Evolutionary conservation across 1,284 basidiomycete genomes (phyloP).

Genomic region (Testicularia cyperi): DNA sequence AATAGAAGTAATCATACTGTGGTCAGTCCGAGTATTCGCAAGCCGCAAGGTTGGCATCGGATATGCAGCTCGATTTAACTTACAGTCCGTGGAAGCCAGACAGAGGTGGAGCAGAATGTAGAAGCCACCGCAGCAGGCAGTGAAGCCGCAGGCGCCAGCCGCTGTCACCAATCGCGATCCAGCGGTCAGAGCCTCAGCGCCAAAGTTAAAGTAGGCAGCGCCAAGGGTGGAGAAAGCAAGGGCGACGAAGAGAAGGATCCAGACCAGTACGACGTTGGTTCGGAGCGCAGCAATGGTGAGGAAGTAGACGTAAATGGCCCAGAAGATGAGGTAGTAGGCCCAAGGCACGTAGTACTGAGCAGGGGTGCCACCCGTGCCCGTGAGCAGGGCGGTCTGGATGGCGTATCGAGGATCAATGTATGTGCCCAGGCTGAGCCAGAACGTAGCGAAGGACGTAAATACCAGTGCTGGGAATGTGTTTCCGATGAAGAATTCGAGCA

Average conservation of each 20-base stretch:
- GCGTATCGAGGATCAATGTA: slow-evolving; percentile 20
- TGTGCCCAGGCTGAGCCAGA: slow-evolving; percentile 36
- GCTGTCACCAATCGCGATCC: slow-evolving; percentile 18
- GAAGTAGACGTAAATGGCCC: slow-evolving; percentile 39
- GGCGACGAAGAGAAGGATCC: slow-evolving; percentile 44
- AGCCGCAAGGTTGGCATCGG: too few species aligned
- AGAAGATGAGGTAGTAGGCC: slow-evolving; percentile 37
- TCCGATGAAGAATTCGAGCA: slow-evolving; percentile 43
- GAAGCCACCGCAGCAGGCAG: slow-evolving; percentile 35
- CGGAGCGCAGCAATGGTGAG: slow-evolving; percentile 35
- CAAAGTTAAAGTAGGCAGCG: slow-evolving; percentile 35
- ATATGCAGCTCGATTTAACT: not conserved
- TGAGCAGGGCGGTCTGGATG: slow-evolving; percentile 26
- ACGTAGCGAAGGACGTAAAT: slow-evolving; percentile 37
- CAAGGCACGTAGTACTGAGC: slow-evolving; percentile 21
- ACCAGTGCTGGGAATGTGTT: slow-evolving; percentile 44
- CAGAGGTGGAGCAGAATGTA: slow-evolving; percentile 38
- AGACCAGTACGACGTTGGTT: slow-evolving; percentile 43
- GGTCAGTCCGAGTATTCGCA: too few species aligned
- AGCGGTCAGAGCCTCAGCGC: not conserved
- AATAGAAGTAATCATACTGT: too few species aligned
- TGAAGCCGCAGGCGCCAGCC: slow-evolving; percentile 37
- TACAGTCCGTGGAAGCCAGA: slow-evolving; percentile 34
- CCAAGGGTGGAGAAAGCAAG: slow-evolving; percentile 29
- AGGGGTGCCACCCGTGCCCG: slow-evolving; percentile 5